Evolutionary conservation across 164 flowering plant genomes (phyloP).

Genomic region (Berberis thunbergii): DNA sequence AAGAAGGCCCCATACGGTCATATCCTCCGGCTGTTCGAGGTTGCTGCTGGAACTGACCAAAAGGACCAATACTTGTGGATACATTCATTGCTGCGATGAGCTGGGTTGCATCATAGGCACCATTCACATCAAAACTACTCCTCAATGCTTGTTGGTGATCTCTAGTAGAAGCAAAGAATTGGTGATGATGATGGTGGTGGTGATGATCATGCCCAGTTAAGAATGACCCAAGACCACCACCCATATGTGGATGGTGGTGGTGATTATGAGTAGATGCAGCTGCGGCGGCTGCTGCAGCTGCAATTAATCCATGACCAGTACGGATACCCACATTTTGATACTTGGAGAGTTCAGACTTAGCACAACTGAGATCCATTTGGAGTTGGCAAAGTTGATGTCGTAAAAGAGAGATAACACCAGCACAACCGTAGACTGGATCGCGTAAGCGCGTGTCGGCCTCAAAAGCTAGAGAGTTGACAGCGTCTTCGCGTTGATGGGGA

Average conservation of each 20-base stretch:
- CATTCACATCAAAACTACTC: conserved; percentile 25
- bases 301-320: conserved; percentile 32
- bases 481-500: conserved; percentile 82
- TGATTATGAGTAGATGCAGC: conserved; percentile 18
- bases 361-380: conserved; percentile 68
- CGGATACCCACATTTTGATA: conserved; percentile 53
- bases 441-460: conserved; percentile 88
- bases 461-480: conserved; percentile 79
- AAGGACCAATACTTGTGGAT: conserved; percentile 42
- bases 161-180: conserved; percentile 38
- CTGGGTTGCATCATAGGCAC: conserved; percentile 33
- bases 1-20: conserved; percentile 55
- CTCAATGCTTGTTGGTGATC: conserved; percentile 35
- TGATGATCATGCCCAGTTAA: conserved; percentile 21
- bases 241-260: conserved; percentile 41
- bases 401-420: conserved; percentile 77
- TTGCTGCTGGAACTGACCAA: conserved; percentile 58
- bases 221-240: conserved; percentile 21
- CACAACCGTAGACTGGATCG: conserved; percentile 92
- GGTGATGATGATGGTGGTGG: conserved; percentile 24
- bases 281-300: conserved; percentile 36
- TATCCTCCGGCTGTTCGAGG: conserved; percentile 52
- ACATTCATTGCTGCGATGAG: conserved; percentile 55
- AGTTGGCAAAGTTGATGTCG: conserved; percentile 82
- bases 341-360: conserved; percentile 78